Evolutionary conservation across 257 asterid species (phyloP).

Genomic region (Leptodermis oblonga): DNA sequence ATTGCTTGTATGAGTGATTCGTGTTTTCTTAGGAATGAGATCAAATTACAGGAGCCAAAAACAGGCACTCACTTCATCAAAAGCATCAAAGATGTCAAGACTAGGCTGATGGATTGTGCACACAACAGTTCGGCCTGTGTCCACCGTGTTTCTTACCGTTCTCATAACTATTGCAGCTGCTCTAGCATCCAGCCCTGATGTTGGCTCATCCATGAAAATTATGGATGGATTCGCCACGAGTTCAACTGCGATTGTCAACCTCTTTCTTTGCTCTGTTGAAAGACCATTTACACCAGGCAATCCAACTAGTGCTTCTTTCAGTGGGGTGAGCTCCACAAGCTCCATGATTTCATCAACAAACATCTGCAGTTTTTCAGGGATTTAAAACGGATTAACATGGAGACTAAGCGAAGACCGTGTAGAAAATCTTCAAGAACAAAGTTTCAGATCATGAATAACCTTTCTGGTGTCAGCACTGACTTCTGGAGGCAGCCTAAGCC

Average conservation of each 20-base stretch:
- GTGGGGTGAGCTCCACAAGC: constrained; percentile 67
- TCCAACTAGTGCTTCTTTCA: constrained; percentile 71
- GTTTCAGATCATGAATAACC: constrained; percentile 28
- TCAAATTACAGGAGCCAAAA: constrained; percentile 1
- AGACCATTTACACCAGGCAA: constrained; percentile 86
- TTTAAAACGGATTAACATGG: too few species aligned
- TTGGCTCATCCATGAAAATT: constrained; percentile 92
- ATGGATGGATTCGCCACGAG: constrained; percentile 92
- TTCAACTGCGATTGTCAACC: constrained; percentile 83
- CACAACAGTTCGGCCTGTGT: constrained; percentile 84
- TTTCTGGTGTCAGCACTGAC: constrained; percentile 55
- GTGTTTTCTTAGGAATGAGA: neutral
- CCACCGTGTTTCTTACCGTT: constrained; percentile 87
- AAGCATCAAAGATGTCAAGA: constrained; percentile 81
- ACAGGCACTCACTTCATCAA: constrained; percentile 58
- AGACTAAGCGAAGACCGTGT: neutral
- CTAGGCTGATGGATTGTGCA: constrained; percentile 97
- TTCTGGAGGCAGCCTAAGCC: constrained; percentile 77
- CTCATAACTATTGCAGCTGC: constrained; percentile 95
- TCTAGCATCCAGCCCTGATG: constrained; percentile 92
- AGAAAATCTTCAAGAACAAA: neutral
- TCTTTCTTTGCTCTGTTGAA: constrained; percentile 79
- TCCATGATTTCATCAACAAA: constrained; percentile 82
- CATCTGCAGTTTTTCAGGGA: constrained; percentile 34
- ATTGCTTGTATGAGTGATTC: neutral